Evolutionary conservation across 1,284 basidiomycete genomes (phyloP).

Genomic region (Malassezia vespertilionis): DNA sequence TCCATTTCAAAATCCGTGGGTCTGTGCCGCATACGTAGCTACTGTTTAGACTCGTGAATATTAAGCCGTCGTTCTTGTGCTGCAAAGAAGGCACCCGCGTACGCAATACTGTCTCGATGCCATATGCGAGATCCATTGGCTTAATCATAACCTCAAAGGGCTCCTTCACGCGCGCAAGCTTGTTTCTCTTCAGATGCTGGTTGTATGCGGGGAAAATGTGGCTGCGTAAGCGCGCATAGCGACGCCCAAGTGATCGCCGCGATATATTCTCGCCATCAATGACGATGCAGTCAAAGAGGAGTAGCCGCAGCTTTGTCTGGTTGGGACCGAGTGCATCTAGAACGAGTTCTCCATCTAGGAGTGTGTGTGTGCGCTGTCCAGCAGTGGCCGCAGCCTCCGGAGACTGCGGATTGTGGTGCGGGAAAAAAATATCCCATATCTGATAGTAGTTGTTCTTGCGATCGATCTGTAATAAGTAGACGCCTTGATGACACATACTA

Average conservation of each 20-base stretch:
- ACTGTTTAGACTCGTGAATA: conserved; percentile 82
- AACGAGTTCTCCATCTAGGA: conserved; percentile 90
- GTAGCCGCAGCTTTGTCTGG: conserved; percentile 66
- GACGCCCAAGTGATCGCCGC: conserved; percentile 65
- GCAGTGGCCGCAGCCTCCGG: conserved; percentile 8
- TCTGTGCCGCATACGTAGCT: conserved; percentile 85
- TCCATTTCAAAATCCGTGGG: conserved; percentile 84
- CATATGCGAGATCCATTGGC: conserved; percentile 76
- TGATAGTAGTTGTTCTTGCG: conserved; percentile 78
- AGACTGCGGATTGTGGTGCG: conserved; percentile 46
- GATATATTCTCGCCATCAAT: conserved; percentile 77
- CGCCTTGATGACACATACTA: conserved; percentile 4
- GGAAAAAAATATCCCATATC: conserved; percentile 64
- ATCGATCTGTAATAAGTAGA: conserved; percentile 56
- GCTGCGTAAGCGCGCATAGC: conserved; percentile 72
- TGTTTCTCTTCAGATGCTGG: conserved; percentile 59
- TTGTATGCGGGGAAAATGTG: conserved; percentile 74
- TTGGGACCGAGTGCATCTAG: conserved; percentile 60
- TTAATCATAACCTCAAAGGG: conserved; percentile 81
- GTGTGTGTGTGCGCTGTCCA: conserved; percentile 57
- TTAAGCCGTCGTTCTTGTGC: conserved; percentile 90
- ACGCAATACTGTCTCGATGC: conserved; percentile 70
- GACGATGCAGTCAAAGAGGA: conserved; percentile 88
- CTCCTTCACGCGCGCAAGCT: conserved; percentile 55
- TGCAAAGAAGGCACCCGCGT: conserved; percentile 75